Evolutionary conservation across 148 eudicot species (phyloP).

Genomic region (Vaccinium corymbosum): DNA sequence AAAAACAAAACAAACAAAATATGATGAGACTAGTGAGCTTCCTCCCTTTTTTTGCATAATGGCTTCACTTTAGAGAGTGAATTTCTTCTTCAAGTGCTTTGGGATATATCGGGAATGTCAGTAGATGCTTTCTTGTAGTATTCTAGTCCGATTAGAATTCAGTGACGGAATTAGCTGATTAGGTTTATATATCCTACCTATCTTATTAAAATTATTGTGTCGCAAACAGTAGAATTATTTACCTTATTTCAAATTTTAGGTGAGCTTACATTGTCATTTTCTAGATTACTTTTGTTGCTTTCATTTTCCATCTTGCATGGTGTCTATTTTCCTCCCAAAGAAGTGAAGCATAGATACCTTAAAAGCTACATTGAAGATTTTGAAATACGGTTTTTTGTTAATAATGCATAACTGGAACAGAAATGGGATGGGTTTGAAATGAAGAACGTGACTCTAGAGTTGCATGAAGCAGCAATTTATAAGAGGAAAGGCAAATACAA

Average conservation of each 20-base stretch:
- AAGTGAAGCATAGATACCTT: too few relatives aligned
- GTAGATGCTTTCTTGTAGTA: neutral
- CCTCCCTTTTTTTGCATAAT: neutral
- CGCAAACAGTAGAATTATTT: neutral
- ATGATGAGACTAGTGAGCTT: neutral
- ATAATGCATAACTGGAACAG: constrained; percentile 13
- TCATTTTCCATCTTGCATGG: too few relatives aligned
- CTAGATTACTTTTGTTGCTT: too few relatives aligned
- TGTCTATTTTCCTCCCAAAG: neutral
- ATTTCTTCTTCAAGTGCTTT: neutral
- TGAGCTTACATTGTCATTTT: neutral
- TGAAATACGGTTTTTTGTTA: neutral
- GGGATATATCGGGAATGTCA: neutral
- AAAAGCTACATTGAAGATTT: neutral
- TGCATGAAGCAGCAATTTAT: constrained; percentile 23
- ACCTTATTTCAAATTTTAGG: neutral
- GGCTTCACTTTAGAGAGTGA: neutral
- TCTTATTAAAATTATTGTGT: neutral
- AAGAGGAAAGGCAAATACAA: constrained; percentile 9
- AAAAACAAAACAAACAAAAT: neutral
- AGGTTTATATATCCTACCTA: neutral
- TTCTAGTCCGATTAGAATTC: neutral
- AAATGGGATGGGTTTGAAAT: constrained; percentile 30
- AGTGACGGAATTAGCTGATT: neutral
- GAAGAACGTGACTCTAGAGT: constrained; percentile 25